A percentile compares a stretch with the other conserved stretches of the same genome.
phyloP scores from a whole-genome alignment of 345 rosid species.

The Brassica juncea region DNA sequence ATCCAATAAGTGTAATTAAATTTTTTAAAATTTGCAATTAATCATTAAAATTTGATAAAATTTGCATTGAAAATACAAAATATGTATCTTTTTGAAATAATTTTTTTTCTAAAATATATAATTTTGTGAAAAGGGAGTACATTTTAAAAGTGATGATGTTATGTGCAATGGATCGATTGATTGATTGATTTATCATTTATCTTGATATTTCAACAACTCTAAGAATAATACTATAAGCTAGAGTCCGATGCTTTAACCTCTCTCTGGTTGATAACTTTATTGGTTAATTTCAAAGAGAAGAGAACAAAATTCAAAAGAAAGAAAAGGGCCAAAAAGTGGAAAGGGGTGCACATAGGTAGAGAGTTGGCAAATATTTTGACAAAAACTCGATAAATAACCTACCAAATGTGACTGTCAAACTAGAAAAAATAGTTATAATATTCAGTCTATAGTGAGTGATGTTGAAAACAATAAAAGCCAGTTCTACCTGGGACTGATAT shows the following conservation, averaged over 20 bases:
- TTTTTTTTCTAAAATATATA: too few relatives aligned
- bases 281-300: slow-evolving; percentile 10
- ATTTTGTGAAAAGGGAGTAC: too few relatives aligned
- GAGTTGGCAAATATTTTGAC: slow-evolving; percentile 30
- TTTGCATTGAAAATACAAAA: too few relatives aligned
- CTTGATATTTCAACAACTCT: slow-evolving; percentile 11
- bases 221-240: neutral
- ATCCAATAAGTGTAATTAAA: too few relatives aligned
- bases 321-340: neutral
- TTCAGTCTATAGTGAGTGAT: neutral
- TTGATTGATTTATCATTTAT: slow-evolving; percentile 6
- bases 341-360: slow-evolving; percentile 17
- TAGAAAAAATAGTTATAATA: neutral
- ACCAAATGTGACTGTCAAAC: slow-evolving; percentile 21
- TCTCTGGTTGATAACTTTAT: neutral
- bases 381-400: slow-evolving; percentile 12
- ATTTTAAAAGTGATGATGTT: too few relatives aligned
- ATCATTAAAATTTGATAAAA: too few relatives aligned
- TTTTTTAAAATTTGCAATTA: too few relatives aligned
- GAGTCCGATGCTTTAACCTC: slow-evolving; percentile 1
- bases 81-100: too few relatives aligned
- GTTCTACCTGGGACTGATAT: slow-evolving; percentile 28
- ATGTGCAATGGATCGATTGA: slow-evolving; percentile 1
- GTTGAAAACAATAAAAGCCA: slow-evolving; percentile 20
- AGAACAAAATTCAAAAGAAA: slow-evolving; percentile 23